Conservation (phyloP, 108 stramenopile genomes). For the Discostella stelligeroides region DNA sequence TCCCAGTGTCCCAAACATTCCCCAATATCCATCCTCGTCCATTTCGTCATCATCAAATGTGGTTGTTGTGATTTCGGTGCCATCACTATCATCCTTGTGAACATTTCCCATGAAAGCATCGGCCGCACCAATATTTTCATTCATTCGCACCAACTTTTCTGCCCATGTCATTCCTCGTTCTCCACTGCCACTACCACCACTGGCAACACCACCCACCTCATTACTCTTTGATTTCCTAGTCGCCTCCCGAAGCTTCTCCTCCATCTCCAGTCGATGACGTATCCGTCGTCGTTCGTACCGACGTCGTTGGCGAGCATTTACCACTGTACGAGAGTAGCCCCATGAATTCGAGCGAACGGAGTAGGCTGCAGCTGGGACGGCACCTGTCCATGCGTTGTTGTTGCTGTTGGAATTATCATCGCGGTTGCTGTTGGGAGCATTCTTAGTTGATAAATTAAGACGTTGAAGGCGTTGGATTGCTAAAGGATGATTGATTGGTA, state of each 20-base stretch:
- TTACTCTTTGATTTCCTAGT: neutral
- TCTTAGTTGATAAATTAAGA: too few species aligned
- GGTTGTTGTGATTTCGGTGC: neutral
- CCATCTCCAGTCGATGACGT: constrained; percentile 28
- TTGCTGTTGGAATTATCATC: neutral
- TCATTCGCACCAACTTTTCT: neutral
- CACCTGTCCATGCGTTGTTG: neutral
- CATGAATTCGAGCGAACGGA: constrained; percentile 29
- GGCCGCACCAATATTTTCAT: constrained; percentile 9
- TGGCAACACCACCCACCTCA: neutral
- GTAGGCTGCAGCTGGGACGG: constrained; percentile 34
- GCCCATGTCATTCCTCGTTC: neutral
- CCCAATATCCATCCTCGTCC: constrained; percentile 52
- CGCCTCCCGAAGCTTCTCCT: neutral
- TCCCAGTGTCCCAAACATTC: constrained; percentile 22
- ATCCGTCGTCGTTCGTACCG: constrained; percentile 41
- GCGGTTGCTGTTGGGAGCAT: neutral
- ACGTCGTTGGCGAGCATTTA: constrained; percentile 35
- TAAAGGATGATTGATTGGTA: too few species aligned
- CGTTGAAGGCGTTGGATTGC: too few species aligned
- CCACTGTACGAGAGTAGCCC: constrained; percentile 38
- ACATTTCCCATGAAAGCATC: constrained; percentile 31
- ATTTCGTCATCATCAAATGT: constrained; percentile 40
- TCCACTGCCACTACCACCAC: neutral
- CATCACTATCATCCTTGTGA: neutral